Base-by-base conservation (phyloP, 179 eudicot species). In the Dionaea muscipula region DNA sequence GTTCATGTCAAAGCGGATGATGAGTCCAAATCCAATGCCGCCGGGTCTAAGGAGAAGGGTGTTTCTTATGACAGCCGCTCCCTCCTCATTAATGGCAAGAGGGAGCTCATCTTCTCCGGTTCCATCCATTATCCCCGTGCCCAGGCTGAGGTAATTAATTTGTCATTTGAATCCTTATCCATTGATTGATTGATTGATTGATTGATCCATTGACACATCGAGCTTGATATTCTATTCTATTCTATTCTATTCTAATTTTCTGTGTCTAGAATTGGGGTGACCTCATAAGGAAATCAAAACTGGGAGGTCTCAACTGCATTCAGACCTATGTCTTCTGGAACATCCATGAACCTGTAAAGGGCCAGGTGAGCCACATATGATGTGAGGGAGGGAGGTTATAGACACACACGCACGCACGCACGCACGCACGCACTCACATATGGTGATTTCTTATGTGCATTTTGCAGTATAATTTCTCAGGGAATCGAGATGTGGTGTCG, bases 321-420 rank as follows among this genome's bases (percentile, higher is more conserved):
- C 79, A 77, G 59, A 87, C 98, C 36, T 91, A 91, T 27, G 88
- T 82, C 50, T 91, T 91, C 62, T 91, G 98, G 98, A 91, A 91
- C 56, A 46, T 77, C 20, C 98, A 91, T 50, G 98, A 91, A 73
- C 91, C 98, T 24, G 56, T 72, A 19, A 78, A 84, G 51, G 96
- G 96, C 65, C 66, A 80, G 88, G 98, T 89, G 60, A 45, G 11
- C 45, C n/a, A 15, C 13, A 10, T 19, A 21, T 22, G 7, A 20
- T 47, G 27, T 22, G 16, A 18, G 18, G 4, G 20, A 4, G 13
- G n/a, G n/a, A n/a, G n/a, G n/a, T n/a, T n/a, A n/a, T n/a, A n/a
- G n/a, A n/a, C n/a, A n/a, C n/a, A n/a, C n/a, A n/a, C n/a, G n/a
- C n/a, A n/a, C n/a, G n/a, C n/a, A n/a, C n/a, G n/a, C n/a, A n/a